Evolutionary conservation across 2,329 filamentous ascomycete species (phyloP), one percentile per base, ranked within the genome.

Genomic region (Hypoxylon sp.): DNA sequence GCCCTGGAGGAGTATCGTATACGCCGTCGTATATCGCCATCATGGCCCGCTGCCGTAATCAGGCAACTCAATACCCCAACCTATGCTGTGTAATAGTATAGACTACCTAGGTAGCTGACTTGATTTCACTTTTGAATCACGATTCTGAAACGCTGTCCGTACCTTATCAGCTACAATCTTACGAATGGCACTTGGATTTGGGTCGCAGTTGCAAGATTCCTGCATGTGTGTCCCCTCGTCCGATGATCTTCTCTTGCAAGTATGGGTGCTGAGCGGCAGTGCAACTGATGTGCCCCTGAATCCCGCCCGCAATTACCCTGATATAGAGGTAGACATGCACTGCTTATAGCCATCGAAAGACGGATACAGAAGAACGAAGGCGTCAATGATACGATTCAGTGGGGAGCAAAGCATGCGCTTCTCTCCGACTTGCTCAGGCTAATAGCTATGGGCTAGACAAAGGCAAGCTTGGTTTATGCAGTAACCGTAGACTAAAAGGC

Each of bases 161-260:
- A 38, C 6, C 36, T 38, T 38, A 38, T 38, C 36, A 38, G 36
- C 18, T 38, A 38, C 18, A 38, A 18, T 38, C 5, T 38, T 38
- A 8, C 36, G 36, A 38, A 38, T 38, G 16, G 9, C 36, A 9
- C n/a, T n/a, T 16, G 18, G 9, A 18, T 16, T 38, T 38, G 36
- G n/a, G 36, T 38, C 36, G 9, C 36, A 18, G 36, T 38, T 38
- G 36, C 18, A 38, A 38, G n/a, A 16, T n/a, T 38, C 36, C 36
- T 38, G 36, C 65, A 67, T 2, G 28, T 30, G 65, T 9, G 1
- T 2, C 33, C 16, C 12, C 36, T 38, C 9, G 18, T 55, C 52
- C 12, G 40, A 36, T 7, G 36, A 40, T 20, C 16, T 18, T 20
- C 16, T 40, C 36, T 16, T n/a, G n/a, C n/a, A n/a, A n/a, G n/a